Base-by-base conservation (phyloP, 2,329 filamentous ascomycete species). In the Aspergillus pseudoterreus region DNA sequence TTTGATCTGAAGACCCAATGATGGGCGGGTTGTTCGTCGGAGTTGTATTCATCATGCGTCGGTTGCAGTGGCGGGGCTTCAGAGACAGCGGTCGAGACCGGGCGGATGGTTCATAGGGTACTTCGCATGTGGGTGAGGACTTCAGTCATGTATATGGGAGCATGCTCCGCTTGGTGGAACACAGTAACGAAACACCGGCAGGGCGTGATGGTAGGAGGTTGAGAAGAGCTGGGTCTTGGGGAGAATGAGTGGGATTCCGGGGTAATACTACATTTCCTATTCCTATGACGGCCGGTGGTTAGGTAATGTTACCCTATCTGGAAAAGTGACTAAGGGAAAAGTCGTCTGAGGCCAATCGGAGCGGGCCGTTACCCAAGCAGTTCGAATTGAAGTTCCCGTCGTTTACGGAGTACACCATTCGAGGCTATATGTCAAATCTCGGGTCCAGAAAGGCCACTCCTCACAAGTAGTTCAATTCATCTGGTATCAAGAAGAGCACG, bases 21-120 rank as follows among this genome's bases (percentile, higher is more conserved):
- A 41, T 38, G 38, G 57, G 42, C 36, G 47, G 50, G 43, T 43
- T 48, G 52, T 50, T 55, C 39, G 56, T 50, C 48, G 55, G 47
- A 49, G 49, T 61, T 35, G 56, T 30, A 47, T 57, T 57, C 58
- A 64, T 63, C 47, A 48, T 60, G 50, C 51, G 47, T 61, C 49
- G 46, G 45, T 54, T 49, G 48, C 44, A 53, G 57, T 55, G 56
- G 58, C 58, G 60, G 59, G 58, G 61, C 50, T 47, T 45, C 55
- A 50, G 48, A 51, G 52, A 51, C 53, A 58, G 56, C 43, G 56
- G 58, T 38, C 47, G 45, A 50, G 43, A 43, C 43, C 39, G 39
- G 42, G 22, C 41, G 48, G 45, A 35, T 39, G 52, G 45, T 46
- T 59, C 53, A 59, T 53, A 50, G 41, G 47, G 50, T 35, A 47